Evolutionary conservation across 1,284 basidiomycete genomes (phyloP).

Genomic region (Phlebopus sp.): DNA sequence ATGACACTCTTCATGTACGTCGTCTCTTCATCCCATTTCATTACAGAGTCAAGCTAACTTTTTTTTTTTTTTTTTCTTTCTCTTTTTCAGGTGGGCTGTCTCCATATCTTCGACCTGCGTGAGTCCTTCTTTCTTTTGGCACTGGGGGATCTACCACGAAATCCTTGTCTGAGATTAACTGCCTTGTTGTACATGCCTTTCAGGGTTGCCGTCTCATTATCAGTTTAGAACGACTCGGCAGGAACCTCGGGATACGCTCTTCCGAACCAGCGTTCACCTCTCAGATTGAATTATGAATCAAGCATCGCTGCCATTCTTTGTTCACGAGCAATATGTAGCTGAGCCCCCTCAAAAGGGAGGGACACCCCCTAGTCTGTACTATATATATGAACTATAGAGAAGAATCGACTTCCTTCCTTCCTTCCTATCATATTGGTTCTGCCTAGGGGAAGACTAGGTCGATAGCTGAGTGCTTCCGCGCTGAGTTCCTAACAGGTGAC

Average conservation of each 20-base stretch:
- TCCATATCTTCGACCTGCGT: slow-evolving; percentile 1
- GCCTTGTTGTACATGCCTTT: background rate
- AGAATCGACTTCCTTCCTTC: no score
- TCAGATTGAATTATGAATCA: slow-evolving; percentile 1
- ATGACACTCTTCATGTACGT: slow-evolving; percentile 4
- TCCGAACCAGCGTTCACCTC: background rate
- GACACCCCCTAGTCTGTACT: no score
- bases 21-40: background rate
- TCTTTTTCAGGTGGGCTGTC: slow-evolving; percentile 2
- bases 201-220: slow-evolving; percentile 10
- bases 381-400: no score
- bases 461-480: no score
- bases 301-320: no score
- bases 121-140: background rate
- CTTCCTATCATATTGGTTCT: no score
- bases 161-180: no score
- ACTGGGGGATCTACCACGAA: background rate
- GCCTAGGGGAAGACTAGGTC: no score
- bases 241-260: background rate
- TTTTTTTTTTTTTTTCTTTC: no score
- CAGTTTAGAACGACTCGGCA: slow-evolving; percentile 5
- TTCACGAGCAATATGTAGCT: no score
- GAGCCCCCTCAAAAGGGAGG: no score
- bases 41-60: background rate
- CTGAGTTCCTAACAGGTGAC: no score